These are phyloP conservation scores for Fusarium avenaceum DNA, from an alignment of 2,329 filamentous ascomycete species.

Conservation along the genomic window DNA sequence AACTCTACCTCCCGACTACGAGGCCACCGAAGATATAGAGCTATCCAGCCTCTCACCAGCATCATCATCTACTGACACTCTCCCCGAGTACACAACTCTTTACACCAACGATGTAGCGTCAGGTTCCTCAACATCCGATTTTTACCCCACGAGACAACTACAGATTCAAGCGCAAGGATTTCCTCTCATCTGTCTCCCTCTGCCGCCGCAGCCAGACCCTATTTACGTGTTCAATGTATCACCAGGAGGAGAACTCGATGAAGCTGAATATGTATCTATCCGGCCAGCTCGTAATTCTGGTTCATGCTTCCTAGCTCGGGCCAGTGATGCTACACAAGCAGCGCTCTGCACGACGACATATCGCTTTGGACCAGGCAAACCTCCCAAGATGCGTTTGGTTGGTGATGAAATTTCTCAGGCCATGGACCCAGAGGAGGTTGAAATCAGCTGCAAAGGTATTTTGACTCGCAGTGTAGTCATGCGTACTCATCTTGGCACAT, in stretches of 20 bases:
- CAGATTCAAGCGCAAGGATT: conserved; percentile 65
- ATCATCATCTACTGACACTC: conserved; percentile 49
- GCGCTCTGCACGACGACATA: conserved; percentile 67
- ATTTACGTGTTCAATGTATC: conserved; percentile 60
- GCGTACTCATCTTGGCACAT: conserved; percentile 62
- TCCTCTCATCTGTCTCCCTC: conserved; percentile 58
- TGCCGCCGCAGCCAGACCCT: conserved; percentile 54
- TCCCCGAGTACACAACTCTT: conserved; percentile 46
- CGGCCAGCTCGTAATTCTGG: conserved; percentile 63
- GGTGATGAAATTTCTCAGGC: conserved; percentile 9
- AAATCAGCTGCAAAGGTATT: conserved; percentile 54
- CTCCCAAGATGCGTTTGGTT: conserved; percentile 60
- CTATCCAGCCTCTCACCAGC: conserved; percentile 45
- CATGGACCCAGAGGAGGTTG: conserved; percentile 43
- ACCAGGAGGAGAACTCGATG: conserved; percentile 56
- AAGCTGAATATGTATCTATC: conserved; percentile 65
- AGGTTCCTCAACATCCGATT: conserved; percentile 44
- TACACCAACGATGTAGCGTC: conserved; percentile 12
- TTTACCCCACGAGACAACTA: conserved; percentile 60
- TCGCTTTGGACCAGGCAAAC: conserved; percentile 67
- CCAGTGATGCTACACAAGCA: conserved; percentile 51
- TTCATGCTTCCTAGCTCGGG: conserved; percentile 62
- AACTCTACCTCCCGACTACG: conserved; percentile 51
- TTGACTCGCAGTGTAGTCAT: conserved; percentile 63
- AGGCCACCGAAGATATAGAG: conserved; percentile 43